Evolutionary conservation across 306 rosid genomes (phyloP).

Genomic region (Geum urbanum): DNA sequence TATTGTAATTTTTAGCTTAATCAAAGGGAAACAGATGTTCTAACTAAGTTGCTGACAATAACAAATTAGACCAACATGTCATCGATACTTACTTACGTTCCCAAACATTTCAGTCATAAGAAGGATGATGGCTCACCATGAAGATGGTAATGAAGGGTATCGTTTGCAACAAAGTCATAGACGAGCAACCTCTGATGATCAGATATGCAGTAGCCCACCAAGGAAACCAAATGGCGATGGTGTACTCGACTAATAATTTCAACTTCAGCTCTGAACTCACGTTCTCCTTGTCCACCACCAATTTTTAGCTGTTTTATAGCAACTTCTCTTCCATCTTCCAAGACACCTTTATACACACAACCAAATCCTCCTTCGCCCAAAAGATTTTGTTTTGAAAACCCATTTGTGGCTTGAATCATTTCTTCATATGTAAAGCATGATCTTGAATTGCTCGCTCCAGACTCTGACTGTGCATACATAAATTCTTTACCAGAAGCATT

Average conservation of each 20-base stretch:
- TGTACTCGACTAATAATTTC: conserved; percentile 94
- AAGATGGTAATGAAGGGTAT: conserved; percentile 87
- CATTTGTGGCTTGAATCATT: conserved; percentile 70
- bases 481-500: conserved; percentile 53
- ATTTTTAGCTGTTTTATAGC: conserved; percentile 92
- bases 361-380: conserved; percentile 99
- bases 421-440: conserved; percentile 81
- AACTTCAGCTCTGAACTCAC: conserved; percentile 97
- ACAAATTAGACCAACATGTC: neutral
- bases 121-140: conserved; percentile 65
- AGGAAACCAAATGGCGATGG: conserved; percentile 95
- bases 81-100: conserved; percentile 10
- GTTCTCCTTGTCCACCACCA: conserved; percentile 97
- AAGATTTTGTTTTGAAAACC: conserved; percentile 60
- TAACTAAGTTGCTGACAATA: conserved; percentile 4
- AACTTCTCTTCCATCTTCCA: conserved; percentile 77
- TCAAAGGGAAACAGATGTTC: conserved; percentile 6
- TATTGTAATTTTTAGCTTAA: neutral
- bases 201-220: conserved; percentile 91
- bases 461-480: conserved; percentile 62
- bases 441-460: conserved; percentile 60
- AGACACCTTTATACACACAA: conserved; percentile 85
- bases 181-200: conserved; percentile 90
- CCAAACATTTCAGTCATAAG: conserved; percentile 9
- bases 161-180: conserved; percentile 72